These are phyloP conservation scores for Boeremia exigua DNA, from an alignment of 2,329 filamentous ascomycete genomes.

Conservation along the genomic window DNA sequence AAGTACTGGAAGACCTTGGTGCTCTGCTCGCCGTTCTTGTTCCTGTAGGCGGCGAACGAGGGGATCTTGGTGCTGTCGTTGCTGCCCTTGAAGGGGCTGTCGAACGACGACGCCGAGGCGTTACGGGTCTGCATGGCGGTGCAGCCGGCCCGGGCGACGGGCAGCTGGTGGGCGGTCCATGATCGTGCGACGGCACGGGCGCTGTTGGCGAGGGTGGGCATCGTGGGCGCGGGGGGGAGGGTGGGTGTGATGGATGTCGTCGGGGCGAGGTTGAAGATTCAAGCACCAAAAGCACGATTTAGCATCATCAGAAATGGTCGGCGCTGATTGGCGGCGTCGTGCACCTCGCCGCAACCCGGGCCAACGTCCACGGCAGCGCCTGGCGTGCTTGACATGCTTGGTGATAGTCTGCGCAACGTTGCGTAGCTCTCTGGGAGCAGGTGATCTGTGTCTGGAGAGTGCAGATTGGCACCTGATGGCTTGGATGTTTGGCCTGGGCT, in stretches of 20 bases:
- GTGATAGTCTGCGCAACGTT: background rate
- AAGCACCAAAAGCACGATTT: background rate
- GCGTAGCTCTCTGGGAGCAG: no score
- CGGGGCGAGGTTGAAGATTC: constrained; percentile 29
- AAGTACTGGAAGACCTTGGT: constrained; percentile 97
- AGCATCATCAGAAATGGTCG: background rate
- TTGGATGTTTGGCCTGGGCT: no score
- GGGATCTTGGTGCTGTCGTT: constrained; percentile 73
- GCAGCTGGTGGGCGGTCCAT: constrained; percentile 55
- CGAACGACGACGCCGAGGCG: constrained; percentile 54
- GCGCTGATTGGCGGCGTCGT: constrained; percentile 9
- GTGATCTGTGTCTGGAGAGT: no score
- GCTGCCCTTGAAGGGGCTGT: constrained; percentile 62
- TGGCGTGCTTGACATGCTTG: background rate
- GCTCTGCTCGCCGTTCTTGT: constrained; percentile 67
- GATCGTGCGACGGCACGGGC: constrained; percentile 55
- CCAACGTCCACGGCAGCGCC: background rate
- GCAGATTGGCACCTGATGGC: no score
- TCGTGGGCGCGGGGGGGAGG: constrained; percentile 47
- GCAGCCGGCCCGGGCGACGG: constrained; percentile 54
- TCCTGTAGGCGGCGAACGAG: constrained; percentile 87
- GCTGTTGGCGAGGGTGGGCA: constrained; percentile 57
- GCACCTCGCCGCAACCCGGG: constrained; percentile 6
- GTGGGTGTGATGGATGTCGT: constrained; percentile 25
- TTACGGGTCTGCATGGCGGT: constrained; percentile 54